These are phyloP conservation scores for Hebeloma cylindrosporum DNA, from an alignment of 768 basidiomycete species.

Conservation along the genomic window DNA sequence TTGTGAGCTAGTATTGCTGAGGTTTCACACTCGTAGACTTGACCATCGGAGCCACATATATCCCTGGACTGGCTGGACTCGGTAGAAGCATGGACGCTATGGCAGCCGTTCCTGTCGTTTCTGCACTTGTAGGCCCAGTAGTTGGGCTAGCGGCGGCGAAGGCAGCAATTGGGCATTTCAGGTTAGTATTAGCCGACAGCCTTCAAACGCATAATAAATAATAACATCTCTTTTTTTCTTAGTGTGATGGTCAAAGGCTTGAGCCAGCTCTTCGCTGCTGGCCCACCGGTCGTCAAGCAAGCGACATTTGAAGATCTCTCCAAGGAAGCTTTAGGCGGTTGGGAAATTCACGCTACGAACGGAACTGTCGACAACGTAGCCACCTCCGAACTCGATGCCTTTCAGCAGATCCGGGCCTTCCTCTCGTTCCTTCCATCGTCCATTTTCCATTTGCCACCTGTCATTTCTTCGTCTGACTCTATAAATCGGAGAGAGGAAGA, in stretches of 20 bases:
- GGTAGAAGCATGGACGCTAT: slow-evolving; percentile 39
- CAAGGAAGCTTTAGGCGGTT: slow-evolving; percentile 36
- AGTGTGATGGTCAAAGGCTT: slow-evolving; percentile 43
- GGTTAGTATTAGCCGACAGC: slow-evolving; percentile 21
- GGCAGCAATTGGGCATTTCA: slow-evolving; percentile 38
- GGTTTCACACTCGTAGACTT: slow-evolving; percentile 27
- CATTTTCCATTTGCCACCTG: slow-evolving; percentile 35
- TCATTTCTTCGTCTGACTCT: slow-evolving; percentile 23
- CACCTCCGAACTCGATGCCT: slow-evolving; percentile 36
- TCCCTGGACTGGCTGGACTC: slow-evolving; percentile 35
- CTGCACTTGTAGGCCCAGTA: slow-evolving; percentile 40
- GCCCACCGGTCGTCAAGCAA: slow-evolving; percentile 37
- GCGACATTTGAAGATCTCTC: slow-evolving; percentile 37
- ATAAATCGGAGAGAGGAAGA: slow-evolving; percentile 34
- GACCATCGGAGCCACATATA: slow-evolving; percentile 38
- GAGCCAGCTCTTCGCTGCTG: slow-evolving; percentile 36
- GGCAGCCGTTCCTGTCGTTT: slow-evolving; percentile 37
- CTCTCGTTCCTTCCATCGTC: slow-evolving; percentile 43
- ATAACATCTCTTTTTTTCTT: not conserved
- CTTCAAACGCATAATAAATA: not conserved
- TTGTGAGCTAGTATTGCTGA: not conserved
- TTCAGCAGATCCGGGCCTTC: slow-evolving; percentile 34
- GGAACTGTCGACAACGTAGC: slow-evolving; percentile 39
- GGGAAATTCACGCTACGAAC: slow-evolving; percentile 38
- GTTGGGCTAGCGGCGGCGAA: slow-evolving; percentile 43